Evolutionary conservation across 345 rosid genomes (phyloP).

Genomic region (Citrus inodora): DNA sequence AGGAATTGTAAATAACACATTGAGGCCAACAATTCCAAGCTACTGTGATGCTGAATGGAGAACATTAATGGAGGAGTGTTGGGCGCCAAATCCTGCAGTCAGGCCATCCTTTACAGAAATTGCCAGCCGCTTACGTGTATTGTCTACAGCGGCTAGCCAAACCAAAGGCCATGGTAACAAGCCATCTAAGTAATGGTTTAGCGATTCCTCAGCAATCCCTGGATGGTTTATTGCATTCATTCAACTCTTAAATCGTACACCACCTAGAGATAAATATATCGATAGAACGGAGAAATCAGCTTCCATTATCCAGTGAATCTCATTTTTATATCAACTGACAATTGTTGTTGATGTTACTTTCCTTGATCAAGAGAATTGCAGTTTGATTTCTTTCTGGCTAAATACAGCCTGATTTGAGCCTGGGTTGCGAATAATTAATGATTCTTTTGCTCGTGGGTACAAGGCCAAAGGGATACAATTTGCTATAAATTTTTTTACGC

Average conservation of each 20-base stretch:
- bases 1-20: slow-evolving; percentile 72
- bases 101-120: slow-evolving; percentile 78
- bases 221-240: slow-evolving; percentile 13
- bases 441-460: background rate
- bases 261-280: background rate
- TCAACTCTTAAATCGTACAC: slow-evolving; percentile 8
- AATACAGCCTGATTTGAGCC: background rate
- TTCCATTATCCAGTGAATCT: slow-evolving; percentile 18
- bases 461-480: background rate
- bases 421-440: background rate
- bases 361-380: background rate
- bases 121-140: slow-evolving; percentile 54
- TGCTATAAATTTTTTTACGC: background rate
- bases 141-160: slow-evolving; percentile 60
- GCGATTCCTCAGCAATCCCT: background rate
- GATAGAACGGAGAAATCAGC: slow-evolving; percentile 11
- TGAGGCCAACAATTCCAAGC: slow-evolving; percentile 74
- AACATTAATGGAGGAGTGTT: slow-evolving; percentile 69
- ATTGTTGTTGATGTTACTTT: background rate
- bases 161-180: slow-evolving; percentile 50
- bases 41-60: slow-evolving; percentile 71
- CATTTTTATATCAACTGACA: background rate
- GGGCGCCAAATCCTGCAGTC: slow-evolving; percentile 72
- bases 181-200: slow-evolving; percentile 41
- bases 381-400: background rate